phyloP scores from a whole-genome alignment of 441 rosid species.

The Macaranga tanarius region DNA sequence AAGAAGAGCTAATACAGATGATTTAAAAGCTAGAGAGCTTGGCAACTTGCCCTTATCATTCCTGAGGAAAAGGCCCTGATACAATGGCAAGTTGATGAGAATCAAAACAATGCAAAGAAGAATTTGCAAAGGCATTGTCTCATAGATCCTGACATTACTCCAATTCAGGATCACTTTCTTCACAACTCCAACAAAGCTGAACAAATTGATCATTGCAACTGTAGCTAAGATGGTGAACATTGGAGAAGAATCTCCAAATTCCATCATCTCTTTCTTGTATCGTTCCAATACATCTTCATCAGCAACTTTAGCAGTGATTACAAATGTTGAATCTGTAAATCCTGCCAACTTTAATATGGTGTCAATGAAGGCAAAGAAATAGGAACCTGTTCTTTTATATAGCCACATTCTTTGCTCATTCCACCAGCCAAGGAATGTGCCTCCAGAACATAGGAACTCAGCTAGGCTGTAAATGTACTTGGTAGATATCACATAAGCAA shows the following conservation, averaged over 20 bases:
- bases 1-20: slow-evolving; percentile 38
- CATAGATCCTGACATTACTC: neutral
- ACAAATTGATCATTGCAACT: slow-evolving; percentile 50
- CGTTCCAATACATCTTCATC: slow-evolving; percentile 51
- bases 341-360: slow-evolving; percentile 39
- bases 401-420: slow-evolving; percentile 68
- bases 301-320: slow-evolving; percentile 55
- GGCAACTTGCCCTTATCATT: slow-evolving; percentile 62
- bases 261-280: slow-evolving; percentile 55
- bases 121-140: slow-evolving; percentile 41
- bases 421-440: slow-evolving; percentile 73
- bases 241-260: slow-evolving; percentile 59
- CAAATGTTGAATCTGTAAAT: slow-evolving; percentile 43
- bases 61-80: slow-evolving; percentile 50
- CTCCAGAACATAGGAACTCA: slow-evolving; percentile 53
- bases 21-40: slow-evolving; percentile 30
- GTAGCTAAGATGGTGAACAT: slow-evolving; percentile 55
- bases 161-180: slow-evolving; percentile 18
- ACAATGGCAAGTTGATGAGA: slow-evolving; percentile 53
- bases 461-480: slow-evolving; percentile 37
- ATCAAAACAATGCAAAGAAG: slow-evolving; percentile 44
- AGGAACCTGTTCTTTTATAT: slow-evolving; percentile 58
- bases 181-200: slow-evolving; percentile 38
- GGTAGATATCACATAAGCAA: slow-evolving; percentile 42
- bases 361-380: slow-evolving; percentile 49